Evolutionary conservation across 2,329 filamentous ascomycete genomes (phyloP).

Genomic region (Dendryphion nanum): DNA sequence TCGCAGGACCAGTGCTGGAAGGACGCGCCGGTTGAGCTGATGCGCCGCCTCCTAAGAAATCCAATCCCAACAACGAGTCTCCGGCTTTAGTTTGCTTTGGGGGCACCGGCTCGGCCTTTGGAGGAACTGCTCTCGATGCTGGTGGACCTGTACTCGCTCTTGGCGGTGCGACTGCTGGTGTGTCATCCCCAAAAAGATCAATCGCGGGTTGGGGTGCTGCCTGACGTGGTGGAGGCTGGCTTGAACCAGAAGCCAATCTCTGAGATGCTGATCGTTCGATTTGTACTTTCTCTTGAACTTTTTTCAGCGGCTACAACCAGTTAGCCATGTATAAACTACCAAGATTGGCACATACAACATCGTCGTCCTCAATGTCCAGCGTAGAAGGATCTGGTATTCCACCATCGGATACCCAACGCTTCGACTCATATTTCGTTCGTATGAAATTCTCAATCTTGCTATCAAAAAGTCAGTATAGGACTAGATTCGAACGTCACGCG

Average conservation of each 20-base stretch:
- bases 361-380: constrained; percentile 79
- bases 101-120: constrained; percentile 63
- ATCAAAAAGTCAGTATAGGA: constrained; percentile 6
- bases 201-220: constrained; percentile 48
- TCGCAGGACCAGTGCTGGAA: constrained; percentile 71
- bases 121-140: constrained; percentile 54
- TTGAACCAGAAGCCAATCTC: constrained; percentile 41
- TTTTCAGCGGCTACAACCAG: constrained; percentile 57
- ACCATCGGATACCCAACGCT: constrained; percentile 99
- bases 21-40: constrained; percentile 70
- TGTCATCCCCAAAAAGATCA: constrained; percentile 80
- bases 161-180: constrained; percentile 57
- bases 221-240: constrained; percentile 37
- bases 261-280: constrained; percentile 60
- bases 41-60: constrained; percentile 78
- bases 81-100: constrained; percentile 65
- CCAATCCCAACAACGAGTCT: constrained; percentile 86
- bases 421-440: constrained; percentile 96
- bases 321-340: not conserved
- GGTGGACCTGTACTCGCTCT: constrained; percentile 73
- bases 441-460: constrained; percentile 99
- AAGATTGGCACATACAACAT: constrained; percentile 60
- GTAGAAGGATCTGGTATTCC: constrained; percentile 89
- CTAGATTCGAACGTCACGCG: not conserved
- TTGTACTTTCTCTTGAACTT: constrained; percentile 70